Percentiles rank a stretch among this genome's conserved stretches.
Conservation (phyloP, 78 protist species). For the Emiliania huxleyi region DNA sequence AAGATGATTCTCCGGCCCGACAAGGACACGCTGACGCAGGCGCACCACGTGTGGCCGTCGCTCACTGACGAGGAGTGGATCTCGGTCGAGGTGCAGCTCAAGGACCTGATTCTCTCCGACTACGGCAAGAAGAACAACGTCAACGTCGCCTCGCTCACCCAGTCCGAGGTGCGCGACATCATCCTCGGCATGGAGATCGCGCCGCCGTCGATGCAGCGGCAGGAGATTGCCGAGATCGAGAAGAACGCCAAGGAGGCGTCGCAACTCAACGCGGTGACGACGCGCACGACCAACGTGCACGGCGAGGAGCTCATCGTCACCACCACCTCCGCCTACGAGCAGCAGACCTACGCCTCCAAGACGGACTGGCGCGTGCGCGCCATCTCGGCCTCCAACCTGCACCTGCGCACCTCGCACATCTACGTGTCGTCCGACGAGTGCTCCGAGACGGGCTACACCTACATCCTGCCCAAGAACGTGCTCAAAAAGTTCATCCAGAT, state of each 20-base stretch:
- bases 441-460: conserved; percentile 89
- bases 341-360: conserved; percentile 74
- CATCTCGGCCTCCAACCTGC: conserved; percentile 95
- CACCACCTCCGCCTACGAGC: conserved; percentile 91
- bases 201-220: conserved; percentile 96
- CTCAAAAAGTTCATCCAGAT: conserved; percentile 90
- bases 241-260: conserved; percentile 80
- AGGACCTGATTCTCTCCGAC: conserved; percentile 98
- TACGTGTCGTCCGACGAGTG: conserved; percentile 92
- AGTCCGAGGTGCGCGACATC: conserved; percentile 98
- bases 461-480: conserved; percentile 97
- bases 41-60: conserved; percentile 99
- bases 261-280: conserved; percentile 83
- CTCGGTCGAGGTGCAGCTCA: conserved; percentile 89
- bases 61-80: conserved; percentile 98
- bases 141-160: conserved; percentile 94
- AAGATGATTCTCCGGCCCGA: conserved; percentile 91
- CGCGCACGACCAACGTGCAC: conserved; percentile 84
- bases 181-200: conserved; percentile 99
- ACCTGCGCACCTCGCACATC: conserved; percentile 95
- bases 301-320: conserved; percentile 97
- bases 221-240: conserved; percentile 95
- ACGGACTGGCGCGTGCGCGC: conserved; percentile 99
- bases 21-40: conserved; percentile 82
- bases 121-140: conserved; percentile 97